Evolutionary conservation across 1,284 basidiomycete genomes (phyloP).

Genomic region (Ganoderma resinaceum): DNA sequence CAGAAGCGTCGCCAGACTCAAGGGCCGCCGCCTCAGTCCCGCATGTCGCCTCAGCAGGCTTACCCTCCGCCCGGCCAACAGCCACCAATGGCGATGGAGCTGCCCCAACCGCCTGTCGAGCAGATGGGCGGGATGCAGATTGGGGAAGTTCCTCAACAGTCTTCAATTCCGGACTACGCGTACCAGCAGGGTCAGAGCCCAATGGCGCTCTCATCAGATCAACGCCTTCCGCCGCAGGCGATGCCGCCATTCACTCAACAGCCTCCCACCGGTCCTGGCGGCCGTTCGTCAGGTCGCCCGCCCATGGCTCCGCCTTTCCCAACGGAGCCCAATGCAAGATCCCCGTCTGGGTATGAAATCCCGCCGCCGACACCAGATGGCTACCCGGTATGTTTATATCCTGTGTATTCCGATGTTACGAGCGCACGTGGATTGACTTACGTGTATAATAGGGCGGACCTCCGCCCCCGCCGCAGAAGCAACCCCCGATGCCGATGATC

Average conservation of each 20-base stretch:
- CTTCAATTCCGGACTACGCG: slow-evolving; percentile 34
- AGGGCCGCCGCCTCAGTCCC: slow-evolving; percentile 5
- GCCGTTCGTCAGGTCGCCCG: slow-evolving; percentile 28
- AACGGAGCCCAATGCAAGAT: slow-evolving; percentile 34
- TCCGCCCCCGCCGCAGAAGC: slow-evolving; percentile 44
- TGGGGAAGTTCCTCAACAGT: slow-evolving; percentile 40
- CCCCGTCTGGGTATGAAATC: slow-evolving; percentile 32
- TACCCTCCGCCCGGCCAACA: slow-evolving; percentile 28
- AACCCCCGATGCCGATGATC: slow-evolving; percentile 36
- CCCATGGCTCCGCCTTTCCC: slow-evolving; percentile 38
- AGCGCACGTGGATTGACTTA: neutral
- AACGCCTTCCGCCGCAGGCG: slow-evolving; percentile 27
- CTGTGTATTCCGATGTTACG: slow-evolving; percentile 5
- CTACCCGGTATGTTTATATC: slow-evolving; percentile 36
- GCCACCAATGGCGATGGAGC: slow-evolving; percentile 12
- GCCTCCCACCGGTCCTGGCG: slow-evolving; percentile 23
- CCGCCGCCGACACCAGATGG: slow-evolving; percentile 32
- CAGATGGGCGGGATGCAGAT: slow-evolving; percentile 62
- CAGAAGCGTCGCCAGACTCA: slow-evolving; percentile 40
- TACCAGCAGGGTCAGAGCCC: slow-evolving; percentile 33
- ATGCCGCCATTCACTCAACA: slow-evolving; percentile 34
- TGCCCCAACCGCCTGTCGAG: slow-evolving; percentile 36
- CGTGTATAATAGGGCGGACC: slow-evolving; percentile 15
- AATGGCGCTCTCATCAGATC: slow-evolving; percentile 18
- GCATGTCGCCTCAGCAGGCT: slow-evolving; percentile 32